These are phyloP conservation scores for Picea abies DNA, from an alignment of 83 land plant genomes.

Conservation along the genomic window DNA sequence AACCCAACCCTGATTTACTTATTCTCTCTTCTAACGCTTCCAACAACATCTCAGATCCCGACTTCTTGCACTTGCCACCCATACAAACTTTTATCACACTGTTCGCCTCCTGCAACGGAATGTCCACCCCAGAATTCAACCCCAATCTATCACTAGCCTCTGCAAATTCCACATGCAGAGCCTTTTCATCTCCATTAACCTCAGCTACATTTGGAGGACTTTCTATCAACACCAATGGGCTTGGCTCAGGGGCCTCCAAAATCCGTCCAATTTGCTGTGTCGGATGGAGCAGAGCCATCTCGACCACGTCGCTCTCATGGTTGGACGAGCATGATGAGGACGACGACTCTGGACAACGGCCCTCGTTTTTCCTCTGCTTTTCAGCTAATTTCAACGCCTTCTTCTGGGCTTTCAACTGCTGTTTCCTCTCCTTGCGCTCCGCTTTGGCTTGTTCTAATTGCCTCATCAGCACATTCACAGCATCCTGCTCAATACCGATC, in stretches of 20 bases:
- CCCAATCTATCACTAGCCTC: not conserved
- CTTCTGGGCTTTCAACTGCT: slow-evolving; percentile 41
- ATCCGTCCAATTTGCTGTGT: not conserved
- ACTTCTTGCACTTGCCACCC: slow-evolving; percentile 72
- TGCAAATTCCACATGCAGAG: not conserved
- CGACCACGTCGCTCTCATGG: slow-evolving; percentile 35
- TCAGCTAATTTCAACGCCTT: slow-evolving; percentile 21
- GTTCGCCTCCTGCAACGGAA: not conserved
- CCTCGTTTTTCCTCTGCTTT: slow-evolving; percentile 6
- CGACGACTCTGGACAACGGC: slow-evolving; percentile 13
- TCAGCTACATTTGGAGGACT: not conserved
- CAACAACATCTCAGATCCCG: slow-evolving; percentile 37
- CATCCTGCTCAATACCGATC: slow-evolving; percentile 28
- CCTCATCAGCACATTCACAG: slow-evolving; percentile 28
- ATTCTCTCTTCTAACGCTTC: slow-evolving; percentile 39
- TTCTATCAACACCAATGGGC: not conserved
- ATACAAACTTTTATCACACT: slow-evolving; percentile 54
- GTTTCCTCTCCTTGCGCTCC: slow-evolving; percentile 43
- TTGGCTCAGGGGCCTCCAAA: not conserved
- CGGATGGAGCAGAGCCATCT: slow-evolving; percentile 18
- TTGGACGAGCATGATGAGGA: slow-evolving; percentile 39
- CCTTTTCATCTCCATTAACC: not conserved
- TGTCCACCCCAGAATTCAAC: no score
- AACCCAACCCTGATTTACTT: not conserved
- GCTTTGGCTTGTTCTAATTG: slow-evolving; percentile 41